Evolutionary conservation across 805 yeast species (phyloP).

Genomic region (Candida nemodendra): DNA sequence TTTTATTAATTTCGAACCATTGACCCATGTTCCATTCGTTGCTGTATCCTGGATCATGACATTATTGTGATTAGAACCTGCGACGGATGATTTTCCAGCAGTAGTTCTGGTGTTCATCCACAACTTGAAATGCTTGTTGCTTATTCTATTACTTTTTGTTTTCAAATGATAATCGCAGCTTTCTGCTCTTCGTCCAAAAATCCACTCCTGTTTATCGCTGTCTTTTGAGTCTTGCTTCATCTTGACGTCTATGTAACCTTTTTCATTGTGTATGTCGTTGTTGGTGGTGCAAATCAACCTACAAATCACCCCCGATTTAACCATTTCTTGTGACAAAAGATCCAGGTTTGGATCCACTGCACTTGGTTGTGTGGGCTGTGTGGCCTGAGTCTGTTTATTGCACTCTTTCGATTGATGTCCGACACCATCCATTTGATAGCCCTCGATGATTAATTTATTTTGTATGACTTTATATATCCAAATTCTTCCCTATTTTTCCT

Average conservation of each 20-base stretch:
- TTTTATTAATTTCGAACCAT: slow-evolving; percentile 68
- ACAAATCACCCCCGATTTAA: slow-evolving; percentile 34
- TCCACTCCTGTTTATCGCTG: slow-evolving; percentile 32
- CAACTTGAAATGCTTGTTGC: slow-evolving; percentile 68
- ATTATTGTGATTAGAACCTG: slow-evolving; percentile 14
- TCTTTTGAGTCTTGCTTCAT: slow-evolving; percentile 14
- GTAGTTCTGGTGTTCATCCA: slow-evolving; percentile 55
- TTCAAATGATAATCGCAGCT: slow-evolving; percentile 62
- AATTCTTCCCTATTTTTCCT: no score
- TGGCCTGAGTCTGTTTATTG: slow-evolving; percentile 26
- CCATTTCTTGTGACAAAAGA: slow-evolving; percentile 25
- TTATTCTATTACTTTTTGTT: slow-evolving; percentile 59
- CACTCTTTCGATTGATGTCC: neutral
- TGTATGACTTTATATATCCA: no score
- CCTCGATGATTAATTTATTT: no score
- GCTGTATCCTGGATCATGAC: slow-evolving; percentile 69
- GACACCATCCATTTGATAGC: neutral
- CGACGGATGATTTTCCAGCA: slow-evolving; percentile 32
- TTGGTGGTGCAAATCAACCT: slow-evolving; percentile 35
- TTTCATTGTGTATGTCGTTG: slow-evolving; percentile 21
- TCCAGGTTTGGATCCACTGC: slow-evolving; percentile 27
- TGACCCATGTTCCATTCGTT: slow-evolving; percentile 91
- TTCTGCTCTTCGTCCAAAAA: slow-evolving; percentile 66
- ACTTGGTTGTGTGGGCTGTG: slow-evolving; percentile 40
- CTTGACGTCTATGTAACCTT: slow-evolving; percentile 32